Conservation (phyloP, 208 protist genomes). For the Crithidia thermophila region DNA sequence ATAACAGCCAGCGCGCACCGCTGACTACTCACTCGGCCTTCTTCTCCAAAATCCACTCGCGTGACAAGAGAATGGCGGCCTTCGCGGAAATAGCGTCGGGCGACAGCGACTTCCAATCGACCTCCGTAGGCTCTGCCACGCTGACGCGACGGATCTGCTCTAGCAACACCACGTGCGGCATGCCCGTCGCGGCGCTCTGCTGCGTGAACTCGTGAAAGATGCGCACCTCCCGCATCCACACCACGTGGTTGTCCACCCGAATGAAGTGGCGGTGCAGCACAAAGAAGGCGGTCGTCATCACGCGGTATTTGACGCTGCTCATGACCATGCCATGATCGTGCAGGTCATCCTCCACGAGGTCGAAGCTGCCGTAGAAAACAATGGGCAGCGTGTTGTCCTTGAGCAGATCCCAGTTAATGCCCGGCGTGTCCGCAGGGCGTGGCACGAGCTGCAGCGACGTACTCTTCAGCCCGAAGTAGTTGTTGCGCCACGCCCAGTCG, state of each 20-base stretch:
- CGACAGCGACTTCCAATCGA: slow-evolving; percentile 40
- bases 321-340: slow-evolving; percentile 74
- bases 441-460: slow-evolving; percentile 25
- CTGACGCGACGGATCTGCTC: slow-evolving; percentile 52
- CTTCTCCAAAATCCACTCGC: slow-evolving; percentile 39
- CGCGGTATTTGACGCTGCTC: slow-evolving; percentile 71
- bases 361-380: slow-evolving; percentile 70
- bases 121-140: slow-evolving; percentile 34
- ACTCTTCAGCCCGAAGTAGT: slow-evolving; percentile 56
- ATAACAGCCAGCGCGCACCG: too few species aligned
- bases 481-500: slow-evolving; percentile 88
- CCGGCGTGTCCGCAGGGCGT: slow-evolving; percentile 37
- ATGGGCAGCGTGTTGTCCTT: slow-evolving; percentile 64
- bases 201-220: slow-evolving; percentile 76
- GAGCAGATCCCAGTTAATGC: slow-evolving; percentile 83
- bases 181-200: slow-evolving; percentile 9
- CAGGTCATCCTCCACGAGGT: slow-evolving; percentile 85
- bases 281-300: slow-evolving; percentile 78
- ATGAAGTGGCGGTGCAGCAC: slow-evolving; percentile 79
- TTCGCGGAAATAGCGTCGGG: slow-evolving; percentile 41
- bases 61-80: slow-evolving; percentile 25
- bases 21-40: neutral
- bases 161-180: slow-evolving; percentile 64
- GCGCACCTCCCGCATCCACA: slow-evolving; percentile 80
- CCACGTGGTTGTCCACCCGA: slow-evolving; percentile 52